Evolutionary conservation across 1,284 basidiomycete genomes (phyloP).

Genomic region (Singerocomus inundabilis): DNA sequence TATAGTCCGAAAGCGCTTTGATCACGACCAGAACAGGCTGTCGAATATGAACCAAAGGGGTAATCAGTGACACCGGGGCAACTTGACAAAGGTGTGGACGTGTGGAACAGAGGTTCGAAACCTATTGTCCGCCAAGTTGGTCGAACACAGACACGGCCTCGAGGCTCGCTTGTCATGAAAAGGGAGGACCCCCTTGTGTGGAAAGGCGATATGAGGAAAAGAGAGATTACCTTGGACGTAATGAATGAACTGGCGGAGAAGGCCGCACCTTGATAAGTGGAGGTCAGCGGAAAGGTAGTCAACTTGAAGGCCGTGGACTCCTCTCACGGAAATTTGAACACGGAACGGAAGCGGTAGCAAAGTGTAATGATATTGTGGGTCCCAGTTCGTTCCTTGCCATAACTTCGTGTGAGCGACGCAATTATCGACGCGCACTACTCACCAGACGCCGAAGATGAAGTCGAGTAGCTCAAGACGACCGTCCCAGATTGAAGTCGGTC

Average conservation of each 20-base stretch:
- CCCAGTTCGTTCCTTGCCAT: constrained; percentile 37
- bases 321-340: constrained; percentile 45
- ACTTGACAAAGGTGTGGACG: constrained; percentile 17
- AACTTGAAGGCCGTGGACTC: constrained; percentile 3
- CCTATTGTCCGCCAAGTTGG: constrained; percentile 26
- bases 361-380: constrained; percentile 42
- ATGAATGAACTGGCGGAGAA: constrained; percentile 66
- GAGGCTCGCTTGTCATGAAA: constrained; percentile 27
- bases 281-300: constrained; percentile 12
- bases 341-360: constrained; percentile 36
- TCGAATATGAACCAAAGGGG: constrained; percentile 10
- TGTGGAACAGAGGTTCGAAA: constrained; percentile 23
- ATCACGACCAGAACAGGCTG: constrained; percentile 28
- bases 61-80: constrained; percentile 15
- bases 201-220: not conserved
- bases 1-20: constrained; percentile 24
- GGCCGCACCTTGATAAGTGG: constrained; percentile 56
- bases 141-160: constrained; percentile 19
- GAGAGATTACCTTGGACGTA: constrained; percentile 46
- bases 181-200: constrained; percentile 3
- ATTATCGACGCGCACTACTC: constrained; percentile 16
- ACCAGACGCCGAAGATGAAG: constrained; percentile 15
- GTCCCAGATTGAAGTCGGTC: constrained; percentile 6
- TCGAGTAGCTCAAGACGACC: constrained; percentile 4
- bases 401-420: constrained; percentile 29